Evolutionary conservation across 768 basidiomycete species (phyloP).

Genomic region (Porpolomopsis calyptriformis): DNA sequence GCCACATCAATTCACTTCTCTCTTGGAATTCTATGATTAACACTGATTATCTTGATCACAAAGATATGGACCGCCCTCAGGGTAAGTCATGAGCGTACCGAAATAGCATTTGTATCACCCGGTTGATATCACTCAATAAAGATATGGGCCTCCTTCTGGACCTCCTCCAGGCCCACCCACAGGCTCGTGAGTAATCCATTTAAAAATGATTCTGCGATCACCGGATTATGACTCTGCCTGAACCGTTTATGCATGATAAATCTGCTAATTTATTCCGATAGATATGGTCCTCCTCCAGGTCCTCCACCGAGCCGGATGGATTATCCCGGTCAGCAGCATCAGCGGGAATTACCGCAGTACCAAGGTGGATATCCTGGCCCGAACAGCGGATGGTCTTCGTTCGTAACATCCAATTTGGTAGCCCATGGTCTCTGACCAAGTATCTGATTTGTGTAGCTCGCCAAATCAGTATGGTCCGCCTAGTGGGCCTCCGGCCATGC

Average conservation of each 20-base stretch:
- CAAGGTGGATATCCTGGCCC: conserved; percentile 21
- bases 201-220: not conserved
- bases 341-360: conserved; percentile 22
- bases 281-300: conserved; percentile 17
- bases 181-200: conserved; percentile 5
- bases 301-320: conserved; percentile 24
- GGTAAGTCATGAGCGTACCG: conserved; percentile 10
- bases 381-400: conserved; percentile 15
- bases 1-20: not conserved
- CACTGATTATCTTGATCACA: not conserved
- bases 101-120: conserved; percentile 6
- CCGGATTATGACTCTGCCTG: not conserved
- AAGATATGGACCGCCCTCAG: conserved; percentile 12
- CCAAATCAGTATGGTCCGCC: conserved; percentile 19
- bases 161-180: conserved; percentile 26
- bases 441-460: conserved; percentile 7
- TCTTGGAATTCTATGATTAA: not conserved
- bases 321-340: conserved; percentile 36
- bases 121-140: conserved; percentile 6
- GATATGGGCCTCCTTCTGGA: conserved; percentile 23
- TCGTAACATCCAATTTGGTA: not conserved
- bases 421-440: not conserved
- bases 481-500: conserved; percentile 31
- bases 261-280: not conserved
- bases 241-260: not conserved